Evolutionary conservation across 495 filamentous ascomycete genomes (phyloP).

Genomic region (Penicillium steckii): DNA sequence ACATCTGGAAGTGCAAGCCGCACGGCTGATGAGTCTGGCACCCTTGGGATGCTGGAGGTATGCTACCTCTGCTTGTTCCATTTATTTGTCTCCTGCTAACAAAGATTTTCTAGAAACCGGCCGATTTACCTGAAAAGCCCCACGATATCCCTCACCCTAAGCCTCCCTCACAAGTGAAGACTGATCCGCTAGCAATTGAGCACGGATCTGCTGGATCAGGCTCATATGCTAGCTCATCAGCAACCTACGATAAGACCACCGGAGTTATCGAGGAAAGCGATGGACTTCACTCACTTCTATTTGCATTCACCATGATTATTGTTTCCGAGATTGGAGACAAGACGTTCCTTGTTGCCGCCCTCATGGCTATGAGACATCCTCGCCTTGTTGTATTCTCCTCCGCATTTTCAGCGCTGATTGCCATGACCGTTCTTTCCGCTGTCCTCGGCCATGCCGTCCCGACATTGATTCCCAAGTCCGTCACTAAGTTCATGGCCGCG

Average conservation of each 20-base stretch:
- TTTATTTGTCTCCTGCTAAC: slow-evolving; percentile 12
- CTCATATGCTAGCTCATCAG: slow-evolving; percentile 24
- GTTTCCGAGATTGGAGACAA: slow-evolving; percentile 98
- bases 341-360: slow-evolving; percentile 92
- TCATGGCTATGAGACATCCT: slow-evolving; percentile 99
- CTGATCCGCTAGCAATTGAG: slow-evolving; percentile 63
- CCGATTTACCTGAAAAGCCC: slow-evolving; percentile 74
- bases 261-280: slow-evolving; percentile 61
- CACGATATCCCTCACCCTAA: slow-evolving; percentile 76
- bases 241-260: slow-evolving; percentile 33
- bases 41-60: slow-evolving; percentile 68
- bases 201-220: slow-evolving; percentile 44
- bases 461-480: slow-evolving; percentile 80
- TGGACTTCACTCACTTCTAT: slow-evolving; percentile 86
- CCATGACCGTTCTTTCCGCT: slow-evolving; percentile 96
- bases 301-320: slow-evolving; percentile 95
- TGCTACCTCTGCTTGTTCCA: background rate
- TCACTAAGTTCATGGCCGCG: slow-evolving; percentile 84
- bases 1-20: slow-evolving; percentile 9
- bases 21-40: slow-evolving; percentile 31
- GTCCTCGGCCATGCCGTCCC: slow-evolving; percentile 94
- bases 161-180: slow-evolving; percentile 63
- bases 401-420: slow-evolving; percentile 83
- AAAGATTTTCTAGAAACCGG: slow-evolving; percentile 64
- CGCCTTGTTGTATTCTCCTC: slow-evolving; percentile 90